A percentile compares a stretch with the other conserved stretches of the same genome.
phyloP scores from a whole-genome alignment of 768 basidiomycete species.

The Pholiota molesta region DNA sequence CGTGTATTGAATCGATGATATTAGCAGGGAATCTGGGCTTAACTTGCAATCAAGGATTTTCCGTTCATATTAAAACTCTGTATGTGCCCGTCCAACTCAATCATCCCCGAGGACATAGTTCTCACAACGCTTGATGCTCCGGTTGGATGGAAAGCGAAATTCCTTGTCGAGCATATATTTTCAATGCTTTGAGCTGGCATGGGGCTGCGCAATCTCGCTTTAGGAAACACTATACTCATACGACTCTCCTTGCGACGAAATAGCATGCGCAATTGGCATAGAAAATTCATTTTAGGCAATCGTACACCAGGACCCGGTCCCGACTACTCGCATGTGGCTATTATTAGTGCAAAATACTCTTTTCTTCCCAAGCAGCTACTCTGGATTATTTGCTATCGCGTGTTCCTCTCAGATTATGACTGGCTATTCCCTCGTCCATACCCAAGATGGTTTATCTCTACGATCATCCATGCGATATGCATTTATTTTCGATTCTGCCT shows the following conservation, averaged over 20 bases:
- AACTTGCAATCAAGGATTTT: background rate
- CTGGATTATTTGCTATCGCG: conserved; percentile 7
- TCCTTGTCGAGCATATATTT: background rate
- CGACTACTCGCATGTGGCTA: conserved; percentile 5
- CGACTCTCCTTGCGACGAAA: background rate
- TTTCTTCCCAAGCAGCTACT: conserved; percentile 20
- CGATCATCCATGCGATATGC: conserved; percentile 18
- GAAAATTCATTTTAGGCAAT: background rate
- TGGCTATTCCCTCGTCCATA: conserved; percentile 17
- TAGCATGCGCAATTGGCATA: background rate
- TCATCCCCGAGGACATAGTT: background rate
- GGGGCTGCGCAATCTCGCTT: background rate
- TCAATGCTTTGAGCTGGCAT: background rate
- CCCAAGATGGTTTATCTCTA: conserved; percentile 13
- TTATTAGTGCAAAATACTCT: conserved; percentile 1
- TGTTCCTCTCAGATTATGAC: conserved; percentile 10
- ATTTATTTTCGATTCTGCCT: conserved; percentile 7
- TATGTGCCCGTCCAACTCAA: background rate
- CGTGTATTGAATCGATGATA: background rate
- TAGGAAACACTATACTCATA: background rate
- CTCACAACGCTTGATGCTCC: background rate
- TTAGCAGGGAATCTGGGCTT: background rate
- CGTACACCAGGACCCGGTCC: background rate
- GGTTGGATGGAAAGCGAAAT: background rate
- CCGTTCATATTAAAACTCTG: background rate